phyloP scores from a whole-genome alignment of 2,329 filamentous ascomycete genomes.

The Thermoascus crustaceus region DNA sequence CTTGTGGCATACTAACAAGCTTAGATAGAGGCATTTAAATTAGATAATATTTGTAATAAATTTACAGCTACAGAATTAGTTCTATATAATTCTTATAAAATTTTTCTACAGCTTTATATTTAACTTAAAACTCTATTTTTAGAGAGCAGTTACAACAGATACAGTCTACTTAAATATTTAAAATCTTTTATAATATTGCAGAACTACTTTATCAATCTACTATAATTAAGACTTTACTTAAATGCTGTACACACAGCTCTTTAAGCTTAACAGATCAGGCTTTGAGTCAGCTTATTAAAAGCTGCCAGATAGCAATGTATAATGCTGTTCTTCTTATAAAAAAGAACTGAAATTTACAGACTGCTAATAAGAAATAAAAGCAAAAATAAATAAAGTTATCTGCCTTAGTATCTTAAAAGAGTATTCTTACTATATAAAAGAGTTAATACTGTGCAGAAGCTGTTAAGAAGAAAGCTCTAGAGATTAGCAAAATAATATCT shows the following conservation, averaged over 20 bases:
- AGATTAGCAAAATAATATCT: no score
- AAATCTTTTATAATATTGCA: neutral
- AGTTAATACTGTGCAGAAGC: no score
- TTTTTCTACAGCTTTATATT: neutral
- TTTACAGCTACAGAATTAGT: conserved; percentile 2
- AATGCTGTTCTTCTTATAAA: conserved; percentile 3
- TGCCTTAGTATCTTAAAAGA: no score
- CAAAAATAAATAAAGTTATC: conserved; percentile 2
- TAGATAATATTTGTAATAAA: neutral
- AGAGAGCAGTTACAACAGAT: neutral
- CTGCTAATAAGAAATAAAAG: conserved; percentile 8
- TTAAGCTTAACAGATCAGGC: conserved; percentile 1
- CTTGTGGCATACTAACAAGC: neutral
- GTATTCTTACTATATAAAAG: no score
- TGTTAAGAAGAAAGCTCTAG: no score
- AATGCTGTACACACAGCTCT: neutral
- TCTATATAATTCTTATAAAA: neutral
- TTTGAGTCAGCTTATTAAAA: conserved; percentile 2
- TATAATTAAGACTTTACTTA: neutral
- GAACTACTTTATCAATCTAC: neutral
- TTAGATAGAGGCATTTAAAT: conserved; percentile 1
- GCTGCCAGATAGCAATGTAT: conserved; percentile 4
- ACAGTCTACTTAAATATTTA: neutral
- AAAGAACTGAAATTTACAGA: conserved; percentile 4
- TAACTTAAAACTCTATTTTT: neutral